A percentile compares a stretch with the other conserved stretches of the same genome.
phyloP scores from a whole-genome alignment of 768 basidiomycete species.

The Termitomyces sp. region DNA sequence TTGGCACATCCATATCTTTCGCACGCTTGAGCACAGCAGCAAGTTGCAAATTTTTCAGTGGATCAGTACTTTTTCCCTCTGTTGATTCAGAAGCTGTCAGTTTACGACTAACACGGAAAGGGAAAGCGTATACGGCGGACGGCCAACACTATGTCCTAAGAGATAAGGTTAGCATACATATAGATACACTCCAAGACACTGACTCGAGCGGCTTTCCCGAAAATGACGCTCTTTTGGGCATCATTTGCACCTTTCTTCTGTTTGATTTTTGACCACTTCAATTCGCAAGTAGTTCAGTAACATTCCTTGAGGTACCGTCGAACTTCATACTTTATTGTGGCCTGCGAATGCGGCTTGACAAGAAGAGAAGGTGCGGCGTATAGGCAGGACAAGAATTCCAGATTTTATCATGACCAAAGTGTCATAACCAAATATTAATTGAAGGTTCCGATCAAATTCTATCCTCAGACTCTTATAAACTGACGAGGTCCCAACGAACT shows the following conservation, averaged over 20 bases:
- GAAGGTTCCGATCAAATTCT: not conserved
- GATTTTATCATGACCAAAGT: constrained; percentile 10
- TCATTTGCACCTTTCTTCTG: constrained; percentile 66
- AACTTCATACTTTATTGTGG: constrained; percentile 35
- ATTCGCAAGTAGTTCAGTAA: not conserved
- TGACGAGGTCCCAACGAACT: no score
- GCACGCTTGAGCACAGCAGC: constrained; percentile 52
- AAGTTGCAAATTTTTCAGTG: constrained; percentile 49
- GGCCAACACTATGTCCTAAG: constrained; percentile 61
- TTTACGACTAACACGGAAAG: not conserved
- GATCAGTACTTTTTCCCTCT: constrained; percentile 58
- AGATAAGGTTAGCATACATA: not conserved
- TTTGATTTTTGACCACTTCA: constrained; percentile 77
- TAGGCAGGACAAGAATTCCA: constrained; percentile 4
- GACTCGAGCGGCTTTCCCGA: constrained; percentile 53
- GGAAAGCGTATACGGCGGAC: constrained; percentile 40
- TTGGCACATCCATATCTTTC: constrained; percentile 58
- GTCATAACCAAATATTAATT: not conserved
- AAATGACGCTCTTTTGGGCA: constrained; percentile 53
- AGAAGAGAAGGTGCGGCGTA: constrained; percentile 18
- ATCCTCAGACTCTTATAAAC: no score
- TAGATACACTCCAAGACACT: constrained; percentile 15
- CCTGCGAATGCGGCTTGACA: constrained; percentile 23
- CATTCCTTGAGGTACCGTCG: not conserved
- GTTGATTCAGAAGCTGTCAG: constrained; percentile 5